Evolutionary conservation across 192 early-diverging fungal species (phyloP), one percentile per base, ranked within the genome.

Genomic region (Coemansia sp.): DNA sequence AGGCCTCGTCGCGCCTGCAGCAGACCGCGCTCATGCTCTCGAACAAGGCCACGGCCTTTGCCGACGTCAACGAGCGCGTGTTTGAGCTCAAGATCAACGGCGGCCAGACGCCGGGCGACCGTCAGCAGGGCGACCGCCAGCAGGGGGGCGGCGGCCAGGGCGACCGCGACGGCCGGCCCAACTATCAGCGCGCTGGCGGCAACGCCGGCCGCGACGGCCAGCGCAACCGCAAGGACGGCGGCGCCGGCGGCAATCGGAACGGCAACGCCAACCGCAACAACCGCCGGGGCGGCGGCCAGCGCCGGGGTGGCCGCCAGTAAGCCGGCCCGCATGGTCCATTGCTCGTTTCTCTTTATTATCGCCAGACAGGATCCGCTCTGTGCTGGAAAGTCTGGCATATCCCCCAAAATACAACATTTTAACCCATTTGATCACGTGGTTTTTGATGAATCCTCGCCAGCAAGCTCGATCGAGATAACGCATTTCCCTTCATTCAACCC

Each of bases 41-140:
- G 47, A 91, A 93, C 69, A 95, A 95, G 83, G 90, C 88, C 34
- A 78, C 78, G 39, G 63, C 79, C 43, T 83, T 96, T 60, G 89
- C 93, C 17, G 94, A 97, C 43, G 81, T 78, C 50, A 97, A 97
- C 79, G 96, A 97, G 73, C 88, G 88, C 70, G 57, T 93, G 49
- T 79, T 95, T 49, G 93, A 96, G 79, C 67, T 79, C 58, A 86
- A 86, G 70, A 67, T 76, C 41, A 60, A 67, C 32, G 77, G 66
- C 48, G 76, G 69, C 32, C 58, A 72, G 43, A 36, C 60, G n/a
- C 66, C 61, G 21, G 58, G 55, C 54, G 63, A 72, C 36, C 60
- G 68, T 48, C 60, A 77, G 30, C 61, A 75, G 65, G 55, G 56
- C 39, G 46, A 53, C 29, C 32, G 50, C n/a, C 53, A 67, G 2